Percentiles rank a stretch among this genome's conserved stretches.
These are phyloP conservation scores for Xerocomellus dryophilus DNA, from an alignment of 768 basidiomycete genomes.

Conservation along the genomic window DNA sequence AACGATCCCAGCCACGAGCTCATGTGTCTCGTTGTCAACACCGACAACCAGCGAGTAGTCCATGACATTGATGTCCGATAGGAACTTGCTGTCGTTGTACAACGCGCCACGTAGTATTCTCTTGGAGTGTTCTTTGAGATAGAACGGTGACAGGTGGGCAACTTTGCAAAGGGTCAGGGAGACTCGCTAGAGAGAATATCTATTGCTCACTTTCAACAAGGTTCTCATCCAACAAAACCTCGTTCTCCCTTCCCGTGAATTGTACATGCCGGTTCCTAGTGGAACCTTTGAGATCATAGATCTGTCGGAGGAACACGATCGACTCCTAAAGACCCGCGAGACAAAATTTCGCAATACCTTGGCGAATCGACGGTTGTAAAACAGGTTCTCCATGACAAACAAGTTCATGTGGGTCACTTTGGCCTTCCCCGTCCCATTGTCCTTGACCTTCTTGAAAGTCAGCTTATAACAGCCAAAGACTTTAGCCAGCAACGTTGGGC, in stretches of 20 bases:
- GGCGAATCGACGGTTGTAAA: constrained; percentile 87
- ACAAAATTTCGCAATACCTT: constrained; percentile 48
- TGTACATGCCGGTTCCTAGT: constrained; percentile 91
- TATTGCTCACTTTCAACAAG: constrained; percentile 73
- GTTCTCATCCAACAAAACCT: constrained; percentile 96
- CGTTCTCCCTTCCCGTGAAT: constrained; percentile 85
- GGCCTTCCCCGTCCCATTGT: constrained; percentile 56
- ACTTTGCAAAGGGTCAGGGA: constrained; percentile 42
- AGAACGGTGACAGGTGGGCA: constrained; percentile 84
- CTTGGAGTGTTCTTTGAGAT: constrained; percentile 95
- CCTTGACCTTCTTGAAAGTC: constrained; percentile 79
- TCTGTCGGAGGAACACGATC: constrained; percentile 44
- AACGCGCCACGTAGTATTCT: constrained; percentile 86
- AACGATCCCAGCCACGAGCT: constrained; percentile 95
- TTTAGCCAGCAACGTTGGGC: constrained; percentile 92
- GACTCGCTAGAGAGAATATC: background rate
- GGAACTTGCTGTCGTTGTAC: constrained; percentile 93
- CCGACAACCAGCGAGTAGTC: constrained; percentile 97
- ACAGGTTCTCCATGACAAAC: constrained; percentile 96
- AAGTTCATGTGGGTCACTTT: constrained; percentile 92
- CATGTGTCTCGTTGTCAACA: constrained; percentile 83
- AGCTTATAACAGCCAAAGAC: constrained; percentile 97
- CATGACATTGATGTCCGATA: constrained; percentile 94
- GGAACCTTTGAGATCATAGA: constrained; percentile 97
- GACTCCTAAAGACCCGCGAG: background rate